Evolutionary conservation across 495 filamentous ascomycete species (phyloP), one percentile per base, ranked within the genome.

Genomic region (Xylaria nigripes): DNA sequence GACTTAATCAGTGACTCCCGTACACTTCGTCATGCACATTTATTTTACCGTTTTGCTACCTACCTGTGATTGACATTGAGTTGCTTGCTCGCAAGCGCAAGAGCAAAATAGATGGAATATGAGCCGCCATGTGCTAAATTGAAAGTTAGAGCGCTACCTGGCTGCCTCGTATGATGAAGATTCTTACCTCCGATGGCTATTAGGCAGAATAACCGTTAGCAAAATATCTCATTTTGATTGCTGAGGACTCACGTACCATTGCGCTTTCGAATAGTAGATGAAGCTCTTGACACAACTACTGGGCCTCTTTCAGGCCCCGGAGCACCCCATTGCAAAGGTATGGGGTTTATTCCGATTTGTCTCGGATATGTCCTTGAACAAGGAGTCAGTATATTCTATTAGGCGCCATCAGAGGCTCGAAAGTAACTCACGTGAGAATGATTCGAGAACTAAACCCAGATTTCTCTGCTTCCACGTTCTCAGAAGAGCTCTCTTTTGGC

Each of bases 31-130:
- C 18, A 32, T 50, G n/a, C 9, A 23, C 16, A 12, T 25, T 24
- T 23, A n/a, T 19, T 25, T 24, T 23, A n/a, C 27, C 21, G 7
- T 43, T n/a, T 36, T 32, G 30, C 41, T 25, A 47, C 67, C 13
- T 58, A 73, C 70, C 81, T 86, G 72, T 96, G 91, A 58, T 96
- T 81, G 18, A 80, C 73, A 48, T 86, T 81, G 47, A 98, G 81
- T 61, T 96, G 84, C 58, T 91, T 91, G 60, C 87, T 89, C 21
- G 93, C 93, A 56, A 98, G 80, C 36, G 93, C 93, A 43, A 98
- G 77, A 22, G 93, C 93, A 66, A 95, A 90, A 70, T 98, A 98
- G 62, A 96, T 89, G 60, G 87, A 89, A 62, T 98, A 98, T n/a
- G 90, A 96, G 40, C 93, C 93, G 41, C 93, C 92, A 64, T 98